These are phyloP conservation scores for Aphanomyces astaci DNA, from an alignment of 352 stramenopile genomes.

Conservation along the genomic window DNA sequence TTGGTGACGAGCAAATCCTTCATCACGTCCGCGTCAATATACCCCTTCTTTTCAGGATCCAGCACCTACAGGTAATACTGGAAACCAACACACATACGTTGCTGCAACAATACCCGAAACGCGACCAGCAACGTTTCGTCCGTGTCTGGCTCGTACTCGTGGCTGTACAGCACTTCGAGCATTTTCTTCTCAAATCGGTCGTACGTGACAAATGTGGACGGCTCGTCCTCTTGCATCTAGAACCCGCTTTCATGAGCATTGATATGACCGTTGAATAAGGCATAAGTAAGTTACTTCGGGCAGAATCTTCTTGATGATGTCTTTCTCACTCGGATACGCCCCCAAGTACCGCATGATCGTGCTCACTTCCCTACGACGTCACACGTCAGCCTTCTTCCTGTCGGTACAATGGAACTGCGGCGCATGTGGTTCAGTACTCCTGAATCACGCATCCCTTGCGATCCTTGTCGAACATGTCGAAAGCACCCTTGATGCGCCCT, in stretches of 20 bases:
- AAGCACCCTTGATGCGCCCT: conserved; percentile 65
- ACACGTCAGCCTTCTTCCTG: too few species aligned
- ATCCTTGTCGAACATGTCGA: conserved; percentile 90
- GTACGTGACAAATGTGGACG: conserved; percentile 83
- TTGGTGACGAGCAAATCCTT: conserved; percentile 83
- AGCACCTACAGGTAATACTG: conserved; percentile 33
- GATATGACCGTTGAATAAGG: too few species aligned
- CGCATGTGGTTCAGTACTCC: too few species aligned
- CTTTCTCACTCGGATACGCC: conserved; percentile 84
- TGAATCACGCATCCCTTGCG: conserved; percentile 85
- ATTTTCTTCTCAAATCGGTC: conserved; percentile 91
- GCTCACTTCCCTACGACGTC: conserved; percentile 74
- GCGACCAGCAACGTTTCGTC: conserved; percentile 82
- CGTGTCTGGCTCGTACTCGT: conserved; percentile 82
- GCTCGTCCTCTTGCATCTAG: conserved; percentile 86
- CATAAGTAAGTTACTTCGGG: conserved; percentile 58
- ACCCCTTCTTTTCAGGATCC: conserved; percentile 74
- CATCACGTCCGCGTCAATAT: conserved; percentile 86
- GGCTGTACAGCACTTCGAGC: conserved; percentile 85
- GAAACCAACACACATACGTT: too few species aligned
- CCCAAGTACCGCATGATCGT: conserved; percentile 89
- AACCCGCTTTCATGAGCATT: too few species aligned
- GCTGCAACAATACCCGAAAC: conserved; percentile 35
- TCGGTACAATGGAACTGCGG: too few species aligned
- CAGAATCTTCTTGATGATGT: conserved; percentile 88